Base-by-base conservation (phyloP, 116 monocot genomes). In the Posidonia oceanica region DNA sequence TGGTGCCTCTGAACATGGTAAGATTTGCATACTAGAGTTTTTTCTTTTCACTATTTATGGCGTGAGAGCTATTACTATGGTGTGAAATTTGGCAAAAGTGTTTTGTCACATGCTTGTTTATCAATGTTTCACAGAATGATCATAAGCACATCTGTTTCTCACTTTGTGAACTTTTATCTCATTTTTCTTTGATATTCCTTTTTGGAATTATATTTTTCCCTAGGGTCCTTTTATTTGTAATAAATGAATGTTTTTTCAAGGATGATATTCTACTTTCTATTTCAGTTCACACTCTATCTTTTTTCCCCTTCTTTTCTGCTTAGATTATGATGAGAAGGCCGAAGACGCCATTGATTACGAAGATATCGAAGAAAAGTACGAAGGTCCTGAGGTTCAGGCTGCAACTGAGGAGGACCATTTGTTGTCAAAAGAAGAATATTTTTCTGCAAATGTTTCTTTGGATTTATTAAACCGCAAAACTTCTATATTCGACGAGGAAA, bases 331-430 rank as follows among this genome's bases (percentile, higher is more conserved):
- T 81, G 83, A 89, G 71, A 97, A 91, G 75, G 97, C 89, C 62
- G 89, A 97, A 79, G 82, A 97, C 87, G 97, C 97, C 41, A 69
- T 97, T 75, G 87, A 97, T 73, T 97, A 97, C 70, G 92, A 97
- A 76, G 96, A 89, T 67, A 91, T 97, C 48, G 96, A 91, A 42
- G 96, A 96, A 76, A 88, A 96, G 60, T 96, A 96, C 80, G 96
- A 96, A 74, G 96, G 96, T 21, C 96, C 96, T 67, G 96, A 91
- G 71, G 69, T 83, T 76, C 84, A 89, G 55, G 70, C 77, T 15
- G 41, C 72, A 54, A 84, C 85, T 22, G 88, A 87, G 60, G 92
- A 92, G 76, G 88, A 85, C 42, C 71, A 88, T 64, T 72, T 95
- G 72, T 75, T 95, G 29, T 71, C 85, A 56, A 88, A 86, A 67